Conservation (phyloP, 1,139 yeast genomes). For the Candida albicans region DNA sequence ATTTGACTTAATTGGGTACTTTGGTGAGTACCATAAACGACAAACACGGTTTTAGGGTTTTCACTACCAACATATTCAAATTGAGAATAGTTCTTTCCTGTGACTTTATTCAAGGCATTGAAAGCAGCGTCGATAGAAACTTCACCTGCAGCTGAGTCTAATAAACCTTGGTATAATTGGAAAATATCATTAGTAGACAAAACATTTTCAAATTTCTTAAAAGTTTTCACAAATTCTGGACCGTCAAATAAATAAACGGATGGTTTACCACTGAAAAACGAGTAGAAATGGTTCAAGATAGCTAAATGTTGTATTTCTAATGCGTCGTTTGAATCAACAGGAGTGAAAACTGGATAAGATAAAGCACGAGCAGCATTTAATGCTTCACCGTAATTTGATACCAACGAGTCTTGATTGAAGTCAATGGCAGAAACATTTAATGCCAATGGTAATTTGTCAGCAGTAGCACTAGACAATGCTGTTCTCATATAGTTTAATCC, state of each 20-base stretch:
- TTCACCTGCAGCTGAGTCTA: conserved; percentile 30
- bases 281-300: conserved; percentile 63
- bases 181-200: conserved; percentile 48
- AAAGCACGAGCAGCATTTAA: conserved; percentile 63
- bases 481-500: conserved; percentile 71
- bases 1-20: conserved; percentile 52
- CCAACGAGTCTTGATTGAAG: conserved; percentile 59
- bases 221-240: conserved; percentile 59
- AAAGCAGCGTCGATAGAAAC: conserved; percentile 45
- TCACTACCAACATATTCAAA: conserved; percentile 71
- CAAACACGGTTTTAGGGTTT: conserved; percentile 68
- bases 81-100: conserved; percentile 61
- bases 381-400: conserved; percentile 67
- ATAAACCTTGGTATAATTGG: conserved; percentile 39
- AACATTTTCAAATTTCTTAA: conserved; percentile 48
- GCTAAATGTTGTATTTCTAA: conserved; percentile 68
- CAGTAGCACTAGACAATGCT: conserved; percentile 34
- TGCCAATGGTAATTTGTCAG: conserved; percentile 57
- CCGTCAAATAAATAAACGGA: conserved; percentile 81
- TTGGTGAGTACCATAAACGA: conserved; percentile 74
- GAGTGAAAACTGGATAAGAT: conserved; percentile 71
- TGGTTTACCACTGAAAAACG: conserved; percentile 54
- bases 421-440: conserved; percentile 76
- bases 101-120: conserved; percentile 50
- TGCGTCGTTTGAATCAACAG: conserved; percentile 50